A percentile compares a stretch with the other conserved stretches of the same genome.
Evolutionary conservation across 164 flowering plant genomes (phyloP).

Genomic region (Umbellularia californica): DNA sequence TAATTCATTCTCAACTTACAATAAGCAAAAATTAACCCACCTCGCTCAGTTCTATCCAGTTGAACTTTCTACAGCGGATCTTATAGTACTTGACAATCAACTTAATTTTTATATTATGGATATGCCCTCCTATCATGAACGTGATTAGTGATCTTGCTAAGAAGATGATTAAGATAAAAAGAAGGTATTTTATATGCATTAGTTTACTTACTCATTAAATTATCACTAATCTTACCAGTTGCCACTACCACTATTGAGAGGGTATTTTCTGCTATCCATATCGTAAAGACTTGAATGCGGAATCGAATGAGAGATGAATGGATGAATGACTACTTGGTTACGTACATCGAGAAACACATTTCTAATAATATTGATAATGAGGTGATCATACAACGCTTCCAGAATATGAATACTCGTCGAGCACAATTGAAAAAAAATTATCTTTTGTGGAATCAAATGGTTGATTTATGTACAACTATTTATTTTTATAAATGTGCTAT

Average conservation of each 20-base stretch:
- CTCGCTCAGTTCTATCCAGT: no score
- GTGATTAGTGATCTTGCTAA: no score
- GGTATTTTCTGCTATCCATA: neutral
- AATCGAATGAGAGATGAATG: neutral
- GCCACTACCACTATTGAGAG: neutral
- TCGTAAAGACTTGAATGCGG: neutral
- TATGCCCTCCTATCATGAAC: no score
- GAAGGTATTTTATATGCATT: neutral
- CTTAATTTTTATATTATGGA: no score
- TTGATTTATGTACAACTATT: no score
- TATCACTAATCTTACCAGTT: neutral
- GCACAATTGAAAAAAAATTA: no score
- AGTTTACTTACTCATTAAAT: neutral
- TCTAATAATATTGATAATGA: neutral
- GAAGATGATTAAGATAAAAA: neutral
- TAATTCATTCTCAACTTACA: no score
- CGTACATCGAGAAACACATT: neutral
- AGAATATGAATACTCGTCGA: neutral
- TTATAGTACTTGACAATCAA: no score
- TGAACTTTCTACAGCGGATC: no score
- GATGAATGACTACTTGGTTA: neutral
- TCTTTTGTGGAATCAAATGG: no score
- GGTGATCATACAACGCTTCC: neutral
- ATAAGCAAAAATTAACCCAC: no score
- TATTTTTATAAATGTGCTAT: no score